Evolutionary conservation across 1,284 basidiomycete genomes (phyloP).

Genomic region (Cutaneotrichosporon cavernicola): DNA sequence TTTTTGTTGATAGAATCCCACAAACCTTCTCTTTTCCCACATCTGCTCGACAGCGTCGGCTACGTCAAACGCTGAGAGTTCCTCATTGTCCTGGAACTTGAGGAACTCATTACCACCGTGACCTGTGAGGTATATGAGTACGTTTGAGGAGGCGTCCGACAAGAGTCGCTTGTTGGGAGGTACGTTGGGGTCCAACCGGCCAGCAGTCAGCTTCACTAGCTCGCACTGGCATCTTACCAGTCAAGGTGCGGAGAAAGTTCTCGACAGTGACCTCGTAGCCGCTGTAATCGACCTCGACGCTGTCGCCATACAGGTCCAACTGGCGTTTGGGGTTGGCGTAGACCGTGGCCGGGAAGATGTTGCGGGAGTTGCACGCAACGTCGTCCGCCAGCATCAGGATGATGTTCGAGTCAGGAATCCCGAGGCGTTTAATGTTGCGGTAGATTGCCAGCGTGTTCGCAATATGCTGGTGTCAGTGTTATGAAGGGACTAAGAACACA

Average conservation of each 20-base stretch:
- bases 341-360: conserved; percentile 87
- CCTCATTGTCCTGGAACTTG: conserved; percentile 98
- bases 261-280: conserved; percentile 98
- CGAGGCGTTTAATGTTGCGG: conserved; percentile 94
- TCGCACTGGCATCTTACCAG: conserved; percentile 61
- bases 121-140: conserved; percentile 97
- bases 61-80: conserved; percentile 92
- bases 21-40: conserved; percentile 89
- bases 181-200: conserved; percentile 64
- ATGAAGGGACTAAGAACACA: conserved; percentile 54
- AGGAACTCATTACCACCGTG: conserved; percentile 98
- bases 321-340: conserved; percentile 75
- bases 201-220: conserved; percentile 58
- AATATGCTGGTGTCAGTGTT: conserved; percentile 70
- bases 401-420: conserved; percentile 96
- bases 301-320: conserved; percentile 90
- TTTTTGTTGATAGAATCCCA: conserved; percentile 1
- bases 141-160: conserved; percentile 86
- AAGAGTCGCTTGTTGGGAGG: conserved; percentile 89
- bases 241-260: conserved; percentile 86
- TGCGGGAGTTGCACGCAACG: conserved; percentile 88
- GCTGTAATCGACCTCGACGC: conserved; percentile 96
- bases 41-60: conserved; percentile 98
- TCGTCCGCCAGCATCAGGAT: conserved; percentile 99
- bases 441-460: conserved; percentile 98